Conservation (phyloP, 306 rosid genomes). For the Cicer chorassanicum region DNA sequence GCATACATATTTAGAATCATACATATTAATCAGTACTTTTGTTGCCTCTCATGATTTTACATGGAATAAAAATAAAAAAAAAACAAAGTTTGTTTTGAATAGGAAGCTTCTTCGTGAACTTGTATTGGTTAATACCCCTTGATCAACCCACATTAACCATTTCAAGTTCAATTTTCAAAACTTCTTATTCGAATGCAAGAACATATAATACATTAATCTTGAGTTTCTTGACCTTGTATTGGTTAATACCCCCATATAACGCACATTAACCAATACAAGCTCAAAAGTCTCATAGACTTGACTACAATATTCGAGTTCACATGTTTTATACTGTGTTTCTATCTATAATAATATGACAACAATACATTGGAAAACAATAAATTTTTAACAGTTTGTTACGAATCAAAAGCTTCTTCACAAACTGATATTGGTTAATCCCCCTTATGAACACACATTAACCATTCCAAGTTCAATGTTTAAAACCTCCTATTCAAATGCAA, state of each 20-base stretch:
- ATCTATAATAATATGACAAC: background rate
- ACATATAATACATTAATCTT: background rate
- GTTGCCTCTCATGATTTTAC: constrained; percentile 23
- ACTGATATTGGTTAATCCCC: constrained; percentile 7
- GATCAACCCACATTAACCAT: constrained; percentile 43
- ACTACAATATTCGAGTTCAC: background rate
- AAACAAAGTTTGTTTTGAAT: background rate
- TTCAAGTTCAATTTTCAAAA: constrained; percentile 40
- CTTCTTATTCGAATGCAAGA: background rate
- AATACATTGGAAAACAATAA: constrained; percentile 6
- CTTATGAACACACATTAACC: constrained; percentile 42
- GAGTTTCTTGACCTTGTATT: constrained; percentile 46
- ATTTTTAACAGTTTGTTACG: background rate
- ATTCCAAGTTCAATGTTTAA: constrained; percentile 39
- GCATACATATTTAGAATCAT: constrained; percentile 15
- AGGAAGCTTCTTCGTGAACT: constrained; percentile 2
- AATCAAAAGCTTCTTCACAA: background rate
- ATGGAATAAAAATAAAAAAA: background rate
- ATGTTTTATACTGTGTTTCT: background rate
- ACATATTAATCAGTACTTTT: background rate
- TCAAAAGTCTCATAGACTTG: constrained; percentile 25
- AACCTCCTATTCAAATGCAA: background rate
- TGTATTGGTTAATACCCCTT: constrained; percentile 19
- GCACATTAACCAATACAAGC: constrained; percentile 49
- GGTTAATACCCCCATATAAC: constrained; percentile 37